Evolutionary conservation across 116 monocot genomes (phyloP), one percentile per base, ranked within the genome.

Genomic region (Phalaenopsis hybrid): DNA sequence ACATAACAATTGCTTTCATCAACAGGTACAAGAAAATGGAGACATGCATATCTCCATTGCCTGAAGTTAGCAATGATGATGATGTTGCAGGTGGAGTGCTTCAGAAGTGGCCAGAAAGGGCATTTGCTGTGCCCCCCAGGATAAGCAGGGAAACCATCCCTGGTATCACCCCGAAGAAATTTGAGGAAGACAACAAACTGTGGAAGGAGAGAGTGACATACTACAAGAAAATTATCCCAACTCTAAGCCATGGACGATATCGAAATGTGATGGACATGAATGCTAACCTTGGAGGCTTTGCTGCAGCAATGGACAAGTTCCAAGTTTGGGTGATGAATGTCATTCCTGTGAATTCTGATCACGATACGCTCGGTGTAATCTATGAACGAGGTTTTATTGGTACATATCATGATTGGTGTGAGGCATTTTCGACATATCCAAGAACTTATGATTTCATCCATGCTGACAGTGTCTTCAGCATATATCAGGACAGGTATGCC

Each of bases 261-360:
- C 75, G 87, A 12, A 87, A 87, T 75, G 84, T 84, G 73, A 87
- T 87, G 84, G 87, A 87, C 79, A 87, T 87, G 87, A 87, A 87
- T 61, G 87, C 87, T 17, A 78, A 87, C 78, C 74, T 87, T 2
- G 87, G 87, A 16, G 87, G 87, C 3, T 84, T 87, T 74, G 83
- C 87, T 1, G 87, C 87, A 7, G 83, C 87, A 12, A 21, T 87
- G 84, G 77, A 74, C 25, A 81, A 87, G 46, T 84, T 59, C 57
- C 83, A 79, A 16, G 78, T 87, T 15, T 87, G 87, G 87, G 87
- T 87, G 37, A 87, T 87, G 87, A 87, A 87, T 44, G 87, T 87
- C 13, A 81, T 87, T 12, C 87, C 87, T 31, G 69, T 78, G 7
- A 83, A 84, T 20, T 84, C 84, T 17, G 84, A 81, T 11, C 12